Evolutionary conservation across 169 alveolate species (phyloP), one percentile per base, ranked within the genome.

Genomic region (Cryptosporidium ryanae): DNA sequence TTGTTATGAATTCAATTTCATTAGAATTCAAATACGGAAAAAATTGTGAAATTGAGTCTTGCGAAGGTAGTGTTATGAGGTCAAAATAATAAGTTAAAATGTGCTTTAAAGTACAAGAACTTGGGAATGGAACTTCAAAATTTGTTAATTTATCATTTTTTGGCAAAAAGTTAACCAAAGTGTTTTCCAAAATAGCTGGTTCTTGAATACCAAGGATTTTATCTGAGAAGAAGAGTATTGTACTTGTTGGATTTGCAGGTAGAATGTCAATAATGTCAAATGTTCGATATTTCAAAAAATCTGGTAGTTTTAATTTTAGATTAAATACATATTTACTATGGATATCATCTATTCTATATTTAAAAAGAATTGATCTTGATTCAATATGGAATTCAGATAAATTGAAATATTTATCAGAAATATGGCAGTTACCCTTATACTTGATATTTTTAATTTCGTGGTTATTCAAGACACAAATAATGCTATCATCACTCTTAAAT

Each of bases 231-330:
- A 38, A 59, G n/a, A 21, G 15, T 21, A 76, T 8, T 21, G 15
- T 61, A n/a, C 59, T 61, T 1, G 23, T 32, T 1, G 59, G 61
- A 46, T 76, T 76, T 32, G 68, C 64, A 18, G 87, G 87, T 7
- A 76, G 87, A n/a, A 76, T 34, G 63, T 76, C 87, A 17, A 76
- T 38, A 13, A 61, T 43, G 25, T 76, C 87, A 59, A 76, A 43
- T n/a, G 87, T 76, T 1, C 59, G 43, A 21, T 76, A 76, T 1
- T 10, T 34, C 17, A 32, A 31, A 10, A 4, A 6, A 6, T n/a
- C 55, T 4, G 87, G 61, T 18, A 61, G 50, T 21, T 18, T 23
- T n/a, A 76, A 65, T 38, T 55, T 27, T 38, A 76, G 23, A 18
- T 61, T 55, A 34, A 76, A 76, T 27, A 48, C 63, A 23, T 76